Evolutionary conservation across 2,329 filamentous ascomycete genomes (phyloP).

Genomic region (Fusarium paranaense): DNA sequence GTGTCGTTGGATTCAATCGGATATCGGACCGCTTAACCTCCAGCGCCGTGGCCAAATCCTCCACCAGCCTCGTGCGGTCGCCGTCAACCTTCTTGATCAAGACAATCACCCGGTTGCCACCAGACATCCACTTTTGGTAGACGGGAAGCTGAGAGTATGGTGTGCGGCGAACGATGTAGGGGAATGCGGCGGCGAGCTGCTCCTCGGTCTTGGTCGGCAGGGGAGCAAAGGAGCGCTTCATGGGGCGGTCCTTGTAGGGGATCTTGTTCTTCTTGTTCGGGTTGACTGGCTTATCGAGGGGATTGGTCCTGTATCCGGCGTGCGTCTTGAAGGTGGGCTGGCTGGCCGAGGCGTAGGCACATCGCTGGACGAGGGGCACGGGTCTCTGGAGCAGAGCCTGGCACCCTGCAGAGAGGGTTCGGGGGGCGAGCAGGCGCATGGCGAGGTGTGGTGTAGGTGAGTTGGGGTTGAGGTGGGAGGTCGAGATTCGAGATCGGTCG

Average conservation of each 20-base stretch:
- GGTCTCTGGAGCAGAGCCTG: constrained; percentile 25
- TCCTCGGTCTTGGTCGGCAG: constrained; percentile 47
- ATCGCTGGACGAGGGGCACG: constrained; percentile 20
- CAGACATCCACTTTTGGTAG: constrained; percentile 79
- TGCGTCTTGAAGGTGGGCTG: constrained; percentile 42
- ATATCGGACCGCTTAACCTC: constrained; percentile 66
- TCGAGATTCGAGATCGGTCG: constrained; percentile 4
- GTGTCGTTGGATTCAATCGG: constrained; percentile 69
- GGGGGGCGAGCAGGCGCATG: constrained; percentile 45
- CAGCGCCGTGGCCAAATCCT: constrained; percentile 72
- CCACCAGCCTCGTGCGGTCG: constrained; percentile 70
- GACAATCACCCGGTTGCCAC: constrained; percentile 81
- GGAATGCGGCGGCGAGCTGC: constrained; percentile 47
- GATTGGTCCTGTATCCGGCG: constrained; percentile 37
- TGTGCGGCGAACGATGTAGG: constrained; percentile 81
- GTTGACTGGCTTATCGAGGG: constrained; percentile 35
- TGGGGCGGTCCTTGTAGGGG: constrained; percentile 37
- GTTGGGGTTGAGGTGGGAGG: constrained; percentile 8
- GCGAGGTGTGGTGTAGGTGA: constrained; percentile 11
- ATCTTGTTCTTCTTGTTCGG: constrained; percentile 44
- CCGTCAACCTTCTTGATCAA: constrained; percentile 84
- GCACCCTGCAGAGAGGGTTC: constrained; percentile 39
- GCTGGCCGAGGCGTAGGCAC: constrained; percentile 24
- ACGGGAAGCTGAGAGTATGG: constrained; percentile 78
- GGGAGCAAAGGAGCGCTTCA: constrained; percentile 44